Evolutionary conservation across 2,329 filamentous ascomycete genomes (phyloP), one percentile per base, ranked within the genome.

Genomic region (Scedosporium aurantiacum): DNA sequence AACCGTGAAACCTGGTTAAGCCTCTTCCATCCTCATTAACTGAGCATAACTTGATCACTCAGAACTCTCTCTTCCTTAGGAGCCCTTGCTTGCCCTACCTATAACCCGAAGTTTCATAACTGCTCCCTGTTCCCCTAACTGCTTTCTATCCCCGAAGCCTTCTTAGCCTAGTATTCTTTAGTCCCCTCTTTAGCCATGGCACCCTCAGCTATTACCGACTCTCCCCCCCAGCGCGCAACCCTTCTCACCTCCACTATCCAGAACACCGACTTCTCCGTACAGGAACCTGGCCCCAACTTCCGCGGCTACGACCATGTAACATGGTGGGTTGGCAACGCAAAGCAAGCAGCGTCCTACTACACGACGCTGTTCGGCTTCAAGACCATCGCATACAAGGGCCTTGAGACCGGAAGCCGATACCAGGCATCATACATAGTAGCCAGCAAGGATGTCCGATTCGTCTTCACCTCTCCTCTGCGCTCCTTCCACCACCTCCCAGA

Each of bases 311-410:
- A 96, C 75, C 90, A 96, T 74, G 84, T 96, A 62, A 92, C 91
- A 67, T 97, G 92, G 92, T 96, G 91, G 78, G 93, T 97, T 32
- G 91, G 92, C 71, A 97, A 97, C 72, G 92, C 93, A 68, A 97
- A 97, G 77, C 92, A 97, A 78, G 90, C 91, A 2, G 92, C 92
- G 45, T 83, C 88, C 14, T 97, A 90, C 77, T 97, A 96, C 76
- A 87, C 88, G 67, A 87, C 84, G 10, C 88, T 91, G 66, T 91
- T 97, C 78, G 92, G 91, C 61, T 96, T 97, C 78, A 79, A 83
- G 69, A 84, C 83, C 21, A 75, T 96, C 62, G 93, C 93, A 64
- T 96, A 96, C 74, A 83, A 83, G 47, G 93, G 92, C 4, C 85
- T 97, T 4, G 92, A 97, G 74, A 97, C 92, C 0, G 91, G 91